Base-by-base conservation (phyloP, 257 asterid genomes). In the Plantago elongata region DNA sequence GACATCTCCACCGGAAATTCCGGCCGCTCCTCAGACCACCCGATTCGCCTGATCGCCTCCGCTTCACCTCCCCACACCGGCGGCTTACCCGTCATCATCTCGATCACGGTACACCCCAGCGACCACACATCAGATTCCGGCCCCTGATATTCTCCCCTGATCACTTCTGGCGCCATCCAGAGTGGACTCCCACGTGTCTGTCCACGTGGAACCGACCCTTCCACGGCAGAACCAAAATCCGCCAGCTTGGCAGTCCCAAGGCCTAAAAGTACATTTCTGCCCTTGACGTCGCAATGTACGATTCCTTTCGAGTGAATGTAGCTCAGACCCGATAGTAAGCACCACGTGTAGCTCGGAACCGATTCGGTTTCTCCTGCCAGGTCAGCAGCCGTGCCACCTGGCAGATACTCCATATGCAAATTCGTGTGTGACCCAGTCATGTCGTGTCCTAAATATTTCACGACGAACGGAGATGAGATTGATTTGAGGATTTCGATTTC, bases 131-230 rank as follows among this genome's bases (percentile, higher is more conserved):
- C 92, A 44, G 92, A 77, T 47, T 84, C 92, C 61, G 81, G 79
- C 51, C 86, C 92, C 71, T 84, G 92, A 16, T 61, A 68, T 67
- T 77, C 92, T 9, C 78, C 75, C 5, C 88, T 74, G 1, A 84
- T 14, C 58, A 73, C 92, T 79, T 84, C 92, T 70, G 92, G 92
- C 49, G 92, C 88, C 92, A 84, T 84, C 92, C 92, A 84, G 51
- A 84, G 60, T 43, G 92, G 92, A 34, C 83, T 84, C 5, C 92
- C 92, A 11, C 88, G 82, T 0, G 75, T 62, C 57, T 61, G 0
- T 8, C 14, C 2, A 8, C 17, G 9, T 11, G 45, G 14, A 27
- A 12, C 16, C 13, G 14, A 30, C 9, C n/a, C 12, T 15, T 72
- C 72, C 71, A 50, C 42, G 13, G 93, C 84, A 4, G 87, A 82